Conservation (phyloP, 1,284 basidiomycete species). For the Trametes polyzona region DNA sequence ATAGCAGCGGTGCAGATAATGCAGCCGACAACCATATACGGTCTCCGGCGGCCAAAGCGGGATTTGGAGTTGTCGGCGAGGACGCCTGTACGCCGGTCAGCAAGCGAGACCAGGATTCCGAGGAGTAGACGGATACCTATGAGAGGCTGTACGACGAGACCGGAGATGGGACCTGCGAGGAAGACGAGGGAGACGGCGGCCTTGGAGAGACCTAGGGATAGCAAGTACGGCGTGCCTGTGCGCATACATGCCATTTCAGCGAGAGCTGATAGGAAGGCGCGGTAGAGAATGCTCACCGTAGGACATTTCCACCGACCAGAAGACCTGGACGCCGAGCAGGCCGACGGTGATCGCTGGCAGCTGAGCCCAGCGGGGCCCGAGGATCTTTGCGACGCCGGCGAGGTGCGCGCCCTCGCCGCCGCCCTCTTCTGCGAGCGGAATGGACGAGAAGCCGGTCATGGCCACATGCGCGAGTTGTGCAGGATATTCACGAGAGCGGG, state of each 20-base stretch:
- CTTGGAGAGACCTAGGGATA: conserved; percentile 89
- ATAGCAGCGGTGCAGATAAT: conserved; percentile 73
- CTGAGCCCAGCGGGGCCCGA: conserved; percentile 64
- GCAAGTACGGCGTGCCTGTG: conserved; percentile 87
- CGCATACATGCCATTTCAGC: neutral
- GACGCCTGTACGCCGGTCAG: conserved; percentile 48
- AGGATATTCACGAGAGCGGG: neutral
- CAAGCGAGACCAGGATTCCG: neutral
- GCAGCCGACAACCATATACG: conserved; percentile 83
- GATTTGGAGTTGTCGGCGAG: conserved; percentile 90
- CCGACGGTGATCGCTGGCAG: conserved; percentile 79
- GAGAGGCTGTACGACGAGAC: conserved; percentile 90
- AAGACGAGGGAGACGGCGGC: conserved; percentile 90
- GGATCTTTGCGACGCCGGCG: conserved; percentile 56
- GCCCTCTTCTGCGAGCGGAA: conserved; percentile 44
- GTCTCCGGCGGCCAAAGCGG: conserved; percentile 81
- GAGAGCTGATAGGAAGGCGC: neutral
- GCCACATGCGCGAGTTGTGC: conserved; percentile 7
- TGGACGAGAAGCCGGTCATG: conserved; percentile 53
- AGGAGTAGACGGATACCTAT: conserved; percentile 57
- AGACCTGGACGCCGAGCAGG: conserved; percentile 80
- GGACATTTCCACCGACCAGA: conserved; percentile 93
- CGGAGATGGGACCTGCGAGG: conserved; percentile 91
- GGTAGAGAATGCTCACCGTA: conserved; percentile 67
- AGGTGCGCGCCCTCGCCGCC: conserved; percentile 45